phyloP scores from a whole-genome alignment of 192 early-diverging fungal species.

The Dissophora ornata region DNA sequence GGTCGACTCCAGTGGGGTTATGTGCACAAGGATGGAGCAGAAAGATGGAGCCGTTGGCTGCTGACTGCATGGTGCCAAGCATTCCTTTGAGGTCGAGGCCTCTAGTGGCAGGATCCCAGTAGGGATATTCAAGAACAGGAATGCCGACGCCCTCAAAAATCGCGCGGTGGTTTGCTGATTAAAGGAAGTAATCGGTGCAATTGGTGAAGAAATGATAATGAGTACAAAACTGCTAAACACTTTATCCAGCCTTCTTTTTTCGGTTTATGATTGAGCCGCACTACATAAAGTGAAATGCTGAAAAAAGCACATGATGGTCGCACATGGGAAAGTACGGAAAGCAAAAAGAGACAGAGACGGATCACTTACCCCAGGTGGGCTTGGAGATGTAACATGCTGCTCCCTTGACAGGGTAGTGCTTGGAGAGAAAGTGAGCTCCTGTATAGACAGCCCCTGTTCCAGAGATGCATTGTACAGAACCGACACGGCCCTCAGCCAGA shows the following conservation, averaged over 20 bases:
- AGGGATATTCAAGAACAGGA: slow-evolving; percentile 86
- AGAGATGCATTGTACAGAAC: slow-evolving; percentile 90
- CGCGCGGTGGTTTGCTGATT: slow-evolving; percentile 71
- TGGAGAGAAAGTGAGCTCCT: slow-evolving; percentile 84
- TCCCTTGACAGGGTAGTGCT: slow-evolving; percentile 69
- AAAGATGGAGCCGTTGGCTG: slow-evolving; percentile 84
- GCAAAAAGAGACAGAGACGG: background rate
- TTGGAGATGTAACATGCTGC: slow-evolving; percentile 88
- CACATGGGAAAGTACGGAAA: slow-evolving; percentile 1
- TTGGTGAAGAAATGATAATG: background rate
- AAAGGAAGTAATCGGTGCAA: no score
- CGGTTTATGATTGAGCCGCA: no score
- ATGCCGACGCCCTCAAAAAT: slow-evolving; percentile 90
- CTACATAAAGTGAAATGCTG: background rate
- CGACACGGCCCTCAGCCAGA: slow-evolving; percentile 74
- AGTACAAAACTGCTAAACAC: background rate
- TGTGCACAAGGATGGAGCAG: slow-evolving; percentile 97
- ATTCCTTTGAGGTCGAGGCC: slow-evolving; percentile 85
- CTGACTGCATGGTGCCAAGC: slow-evolving; percentile 71
- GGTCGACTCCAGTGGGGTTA: slow-evolving; percentile 99
- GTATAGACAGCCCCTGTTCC: slow-evolving; percentile 93
- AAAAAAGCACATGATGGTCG: background rate
- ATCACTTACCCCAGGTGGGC: slow-evolving; percentile 90
- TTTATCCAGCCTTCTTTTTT: no score
- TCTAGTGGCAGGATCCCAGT: slow-evolving; percentile 85